These are phyloP conservation scores for Talaromyces thailandensis DNA, from an alignment of 495 filamentous ascomycete genomes.

Conservation along the genomic window DNA sequence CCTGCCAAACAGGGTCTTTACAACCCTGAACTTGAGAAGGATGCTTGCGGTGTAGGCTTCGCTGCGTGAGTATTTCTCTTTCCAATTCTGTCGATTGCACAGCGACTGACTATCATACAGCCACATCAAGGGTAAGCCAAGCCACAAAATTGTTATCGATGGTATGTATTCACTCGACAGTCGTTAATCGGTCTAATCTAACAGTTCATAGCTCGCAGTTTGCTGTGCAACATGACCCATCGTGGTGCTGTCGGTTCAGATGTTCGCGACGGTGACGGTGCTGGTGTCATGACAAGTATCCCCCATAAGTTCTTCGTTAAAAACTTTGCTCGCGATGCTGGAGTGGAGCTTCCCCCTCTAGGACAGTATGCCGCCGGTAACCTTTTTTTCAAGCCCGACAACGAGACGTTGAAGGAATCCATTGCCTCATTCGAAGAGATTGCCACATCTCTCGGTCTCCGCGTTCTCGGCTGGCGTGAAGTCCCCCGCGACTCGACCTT, in stretches of 20 bases:
- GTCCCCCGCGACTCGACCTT: constrained; percentile 89
- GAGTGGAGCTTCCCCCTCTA: constrained; percentile 72
- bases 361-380: constrained; percentile 98
- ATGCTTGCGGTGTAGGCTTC: constrained; percentile 99
- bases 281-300: constrained; percentile 98
- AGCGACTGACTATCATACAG: constrained; percentile 33
- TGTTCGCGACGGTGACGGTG: constrained; percentile 94
- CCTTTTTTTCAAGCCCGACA: constrained; percentile 96
- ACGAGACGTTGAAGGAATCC: constrained; percentile 78
- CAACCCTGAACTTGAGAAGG: constrained; percentile 92
- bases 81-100: neutral
- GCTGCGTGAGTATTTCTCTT: constrained; percentile 64
- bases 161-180: constrained; percentile 45
- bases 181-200: neutral
- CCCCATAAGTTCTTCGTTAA: constrained; percentile 99
- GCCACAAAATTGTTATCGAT: constrained; percentile 99
- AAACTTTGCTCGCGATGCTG: constrained; percentile 88
- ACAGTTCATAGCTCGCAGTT: constrained; percentile 60
- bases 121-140: constrained; percentile 94
- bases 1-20: constrained; percentile 98
- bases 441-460: constrained; percentile 75
- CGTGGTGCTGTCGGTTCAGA: constrained; percentile 96
- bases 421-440: constrained; percentile 85
- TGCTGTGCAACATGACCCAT: constrained; percentile 99
- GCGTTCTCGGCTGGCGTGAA: constrained; percentile 94